Evolutionary conservation across 257 asterid species (phyloP), one percentile per base, ranked within the genome.

Genomic region (Paulownia fortunei): DNA sequence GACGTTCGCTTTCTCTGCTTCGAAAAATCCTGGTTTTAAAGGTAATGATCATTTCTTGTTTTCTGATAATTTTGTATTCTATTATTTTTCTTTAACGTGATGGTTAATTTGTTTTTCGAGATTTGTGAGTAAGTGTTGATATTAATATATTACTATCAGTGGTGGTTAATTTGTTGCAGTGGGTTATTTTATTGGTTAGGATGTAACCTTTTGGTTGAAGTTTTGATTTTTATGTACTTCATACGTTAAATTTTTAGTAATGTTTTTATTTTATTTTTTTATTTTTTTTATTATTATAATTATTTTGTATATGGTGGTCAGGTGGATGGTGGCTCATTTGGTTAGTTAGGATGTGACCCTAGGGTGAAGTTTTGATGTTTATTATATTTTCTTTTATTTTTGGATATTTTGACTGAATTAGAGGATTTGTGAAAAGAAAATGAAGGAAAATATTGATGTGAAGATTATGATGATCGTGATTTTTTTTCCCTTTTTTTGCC

Each of bases 1-100:
- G 89, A 80, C 91, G 5, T 80, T 82, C 30, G 82, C 79, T 1
- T 84, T 84, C 83, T 69, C 87, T 74, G 86, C 90, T 61, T 10
- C 88, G 21, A 84, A 83, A 72, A 70, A 62, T 11, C 13, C 85
- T 12, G 62, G 73, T 5, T 26, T 30, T 0, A 75, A 72, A 32
- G 89, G 89, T 87, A 58, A 73, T 24, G 10, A 26, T 13, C 36
- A 3, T 18, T 32, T 41, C 2, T 32, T 26, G 30, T 72, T 55
- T 42, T 8, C 47, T 42, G 37, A 11, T 24, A 15, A 0, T 32
- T 2, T 47, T 71, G 0, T 1, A 8, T 24, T 58, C n/a, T 23
- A 0, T 42, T n/a, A 0, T 30, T 21, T 24, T 15, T 51, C 12
- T 11, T 60, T 0, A 4, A 1, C 10, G 16, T 2, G 23, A 3